Base-by-base conservation (phyloP, 2,329 filamentous ascomycete genomes). In the Apiospora sp. region DNA sequence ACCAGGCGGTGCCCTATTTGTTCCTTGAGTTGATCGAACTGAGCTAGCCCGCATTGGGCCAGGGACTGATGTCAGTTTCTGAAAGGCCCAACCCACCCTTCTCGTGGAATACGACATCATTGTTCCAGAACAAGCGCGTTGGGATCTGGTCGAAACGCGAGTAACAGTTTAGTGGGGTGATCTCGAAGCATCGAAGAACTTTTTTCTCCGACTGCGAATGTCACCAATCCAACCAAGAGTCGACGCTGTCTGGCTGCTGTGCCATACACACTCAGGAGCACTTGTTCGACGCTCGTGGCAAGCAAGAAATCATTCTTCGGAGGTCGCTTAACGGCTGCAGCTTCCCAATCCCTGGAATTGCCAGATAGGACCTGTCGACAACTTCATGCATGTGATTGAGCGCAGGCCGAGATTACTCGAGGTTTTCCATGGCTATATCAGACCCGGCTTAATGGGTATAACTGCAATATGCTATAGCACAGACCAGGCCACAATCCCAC, bases 391-490 rank as follows among this genome's bases (percentile, higher is more conserved):
- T 70, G 68, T 70, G 68, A 51, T 70, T 48, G 46, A 51, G 30
- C n/a, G 68, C 48, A 43, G 68, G 37, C 68, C 48, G 68, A 70
- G 68, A 70, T 70, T 70, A 70, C 49, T 24, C 37, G 49, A 70
- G 12, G 49, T 41, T 19, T 46, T 24, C 67, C 67, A 69, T 69
- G 67, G 44, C 67, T 69, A 69, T 69, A 69, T n/a, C 27, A 34
- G 67, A 46, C 44, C 48, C 67, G 67, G 67, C 67, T 69, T 69
- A 69, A 69, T 49, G 67, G 67, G 48, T 70, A 70, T 70, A 70
- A 7, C 27, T 58, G 68, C 34, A 51, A 12, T 5, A 58, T 37
- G 43, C 14, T 70, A 70, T 70, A 70, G 34, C 46, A 51, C n/a
- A 43, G 19, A 37, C 68, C 48, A 58, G 44, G 10, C 58, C 58